These are phyloP conservation scores for Taphrina communis DNA, from an alignment of 1,139 yeast genomes.

Conservation along the genomic window DNA sequence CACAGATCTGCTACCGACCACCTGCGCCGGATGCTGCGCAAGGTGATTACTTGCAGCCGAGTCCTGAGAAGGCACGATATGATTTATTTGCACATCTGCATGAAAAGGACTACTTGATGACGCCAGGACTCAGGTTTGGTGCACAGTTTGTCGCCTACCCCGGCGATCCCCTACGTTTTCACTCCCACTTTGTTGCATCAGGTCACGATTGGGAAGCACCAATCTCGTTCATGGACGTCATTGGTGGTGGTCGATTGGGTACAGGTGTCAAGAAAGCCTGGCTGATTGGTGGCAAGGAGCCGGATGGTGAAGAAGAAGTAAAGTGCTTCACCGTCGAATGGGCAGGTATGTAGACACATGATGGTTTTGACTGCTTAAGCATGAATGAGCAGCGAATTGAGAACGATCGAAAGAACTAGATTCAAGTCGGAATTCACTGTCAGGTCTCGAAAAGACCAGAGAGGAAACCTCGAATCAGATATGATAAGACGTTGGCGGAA, in stretches of 20 bases:
- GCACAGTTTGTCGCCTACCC: slow-evolving; percentile 89
- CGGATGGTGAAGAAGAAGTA: slow-evolving; percentile 45
- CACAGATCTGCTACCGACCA: background rate
- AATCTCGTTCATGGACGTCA: slow-evolving; percentile 62
- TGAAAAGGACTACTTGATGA: slow-evolving; percentile 59
- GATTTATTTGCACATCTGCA: slow-evolving; percentile 57
- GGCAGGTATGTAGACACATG: slow-evolving; percentile 72
- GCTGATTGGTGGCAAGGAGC: slow-evolving; percentile 62
- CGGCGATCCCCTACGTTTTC: slow-evolving; percentile 90
- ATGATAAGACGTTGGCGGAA: too few species aligned
- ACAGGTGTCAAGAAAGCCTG: slow-evolving; percentile 90
- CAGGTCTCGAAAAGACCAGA: too few species aligned
- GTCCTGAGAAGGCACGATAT: slow-evolving; percentile 15
- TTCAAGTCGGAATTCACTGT: too few species aligned
- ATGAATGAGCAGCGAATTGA: too few species aligned
- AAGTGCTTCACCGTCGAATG: slow-evolving; percentile 70
- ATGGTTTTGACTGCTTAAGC: background rate
- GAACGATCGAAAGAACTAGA: too few species aligned
- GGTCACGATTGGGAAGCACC: slow-evolving; percentile 60
- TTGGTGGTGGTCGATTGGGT: slow-evolving; percentile 86
- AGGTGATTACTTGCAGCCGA: slow-evolving; percentile 6
- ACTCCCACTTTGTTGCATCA: slow-evolving; percentile 80
- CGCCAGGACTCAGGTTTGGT: slow-evolving; percentile 92
- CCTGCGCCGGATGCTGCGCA: slow-evolving; percentile 1
- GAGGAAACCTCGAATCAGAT: too few species aligned